Percentiles rank a stretch among this genome's conserved stretches.
Evolutionary conservation across 768 basidiomycete genomes (phyloP).

Genomic region (Amanita fuliginea): DNA sequence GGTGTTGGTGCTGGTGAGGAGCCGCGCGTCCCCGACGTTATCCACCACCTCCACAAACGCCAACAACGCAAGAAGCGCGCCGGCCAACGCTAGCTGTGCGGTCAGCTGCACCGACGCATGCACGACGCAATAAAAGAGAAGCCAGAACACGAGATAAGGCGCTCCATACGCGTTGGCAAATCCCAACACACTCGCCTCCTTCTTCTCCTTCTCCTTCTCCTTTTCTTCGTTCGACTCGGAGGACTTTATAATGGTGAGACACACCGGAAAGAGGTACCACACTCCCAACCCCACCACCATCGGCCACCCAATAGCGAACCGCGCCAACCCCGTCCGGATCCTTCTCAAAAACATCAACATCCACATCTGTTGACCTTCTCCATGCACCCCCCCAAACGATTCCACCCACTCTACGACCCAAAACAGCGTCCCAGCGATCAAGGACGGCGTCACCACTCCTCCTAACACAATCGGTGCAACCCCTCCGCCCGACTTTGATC

Average conservation of each 20-base stretch:
- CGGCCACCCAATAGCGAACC: slow-evolving; percentile 53
- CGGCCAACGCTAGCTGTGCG: slow-evolving; percentile 67
- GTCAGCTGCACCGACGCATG: slow-evolving; percentile 67
- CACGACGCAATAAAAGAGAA: slow-evolving; percentile 47
- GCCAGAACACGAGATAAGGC: slow-evolving; percentile 77
- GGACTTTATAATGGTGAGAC: slow-evolving; percentile 26
- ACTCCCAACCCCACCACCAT: slow-evolving; percentile 11
- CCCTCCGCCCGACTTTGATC: no score
- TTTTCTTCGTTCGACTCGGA: no score
- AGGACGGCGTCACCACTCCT: no score
- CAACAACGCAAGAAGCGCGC: slow-evolving; percentile 56
- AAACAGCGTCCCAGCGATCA: no score
- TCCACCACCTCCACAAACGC: slow-evolving; percentile 75
- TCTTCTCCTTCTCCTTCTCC: no score
- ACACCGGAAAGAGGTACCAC: slow-evolving; percentile 35
- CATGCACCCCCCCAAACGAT: no score
- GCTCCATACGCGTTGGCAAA: slow-evolving; percentile 39
- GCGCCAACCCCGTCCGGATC: slow-evolving; percentile 50
- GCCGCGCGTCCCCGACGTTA: slow-evolving; percentile 61
- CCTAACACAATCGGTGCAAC: no score
- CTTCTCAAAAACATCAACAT: no score
- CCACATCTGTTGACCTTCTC: no score
- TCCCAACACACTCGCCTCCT: slow-evolving; percentile 46
- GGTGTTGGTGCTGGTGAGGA: slow-evolving; percentile 14
- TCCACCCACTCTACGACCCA: no score